Evolutionary conservation across 208 protist genomes (phyloP).

Genomic region (Strigomonas culicis): DNA sequence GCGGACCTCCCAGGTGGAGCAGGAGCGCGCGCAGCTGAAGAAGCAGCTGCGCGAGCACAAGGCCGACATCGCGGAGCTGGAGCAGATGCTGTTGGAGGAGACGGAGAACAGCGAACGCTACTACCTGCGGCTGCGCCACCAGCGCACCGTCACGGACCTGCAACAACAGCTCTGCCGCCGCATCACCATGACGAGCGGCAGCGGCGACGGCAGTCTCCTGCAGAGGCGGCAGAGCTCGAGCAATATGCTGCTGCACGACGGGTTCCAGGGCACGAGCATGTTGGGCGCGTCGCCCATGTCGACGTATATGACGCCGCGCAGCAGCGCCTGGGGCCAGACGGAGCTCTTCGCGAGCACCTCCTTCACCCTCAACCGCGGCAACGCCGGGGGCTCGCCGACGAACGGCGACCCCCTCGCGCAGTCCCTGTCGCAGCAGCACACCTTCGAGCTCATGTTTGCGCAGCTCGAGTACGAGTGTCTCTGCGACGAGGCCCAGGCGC

Average conservation of each 20-base stretch:
- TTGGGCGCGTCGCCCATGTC: background rate
- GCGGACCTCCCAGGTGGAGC: constrained; percentile 42
- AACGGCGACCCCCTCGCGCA: constrained; percentile 3
- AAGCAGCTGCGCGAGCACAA: constrained; percentile 21
- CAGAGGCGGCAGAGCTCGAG: no score
- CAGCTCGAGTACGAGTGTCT: constrained; percentile 32
- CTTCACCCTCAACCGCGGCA: background rate
- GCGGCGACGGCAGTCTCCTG: background rate
- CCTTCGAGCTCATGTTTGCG: constrained; percentile 19
- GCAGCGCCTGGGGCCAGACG: background rate
- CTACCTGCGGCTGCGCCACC: constrained; percentile 59
- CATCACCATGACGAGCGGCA: constrained; percentile 1
- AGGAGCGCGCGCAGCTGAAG: constrained; percentile 38
- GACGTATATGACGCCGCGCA: constrained; percentile 1
- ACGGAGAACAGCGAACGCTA: constrained; percentile 69
- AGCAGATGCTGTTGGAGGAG: constrained; percentile 72
- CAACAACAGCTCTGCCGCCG: constrained; percentile 22
- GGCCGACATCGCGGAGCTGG: constrained; percentile 50
- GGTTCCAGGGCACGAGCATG: constrained; percentile 6
- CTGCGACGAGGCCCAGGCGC: constrained; percentile 29
- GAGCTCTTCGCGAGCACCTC: background rate
- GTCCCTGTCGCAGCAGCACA: background rate
- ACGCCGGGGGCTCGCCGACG: background rate
- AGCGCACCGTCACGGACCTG: constrained; percentile 32
- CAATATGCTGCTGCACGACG: no score